These are phyloP conservation scores for Rubus parviflorus DNA, from an alignment of 306 rosid genomes.

Conservation along the genomic window DNA sequence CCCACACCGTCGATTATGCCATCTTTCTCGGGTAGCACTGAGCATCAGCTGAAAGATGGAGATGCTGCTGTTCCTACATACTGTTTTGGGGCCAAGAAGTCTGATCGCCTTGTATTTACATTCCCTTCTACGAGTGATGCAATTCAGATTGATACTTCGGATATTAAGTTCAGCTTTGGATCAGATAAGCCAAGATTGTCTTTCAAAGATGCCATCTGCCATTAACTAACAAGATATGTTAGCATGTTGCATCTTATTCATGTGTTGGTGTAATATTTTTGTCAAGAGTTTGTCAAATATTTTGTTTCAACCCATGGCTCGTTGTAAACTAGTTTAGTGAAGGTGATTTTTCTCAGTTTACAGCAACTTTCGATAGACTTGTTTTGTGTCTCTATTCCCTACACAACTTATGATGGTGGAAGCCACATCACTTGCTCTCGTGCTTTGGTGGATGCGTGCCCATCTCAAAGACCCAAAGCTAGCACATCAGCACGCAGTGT, in stretches of 20 bases:
- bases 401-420: not conserved
- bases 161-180: conserved; percentile 67
- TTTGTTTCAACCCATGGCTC: not conserved
- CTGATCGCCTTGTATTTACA: conserved; percentile 56
- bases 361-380: not conserved
- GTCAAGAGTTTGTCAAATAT: not conserved
- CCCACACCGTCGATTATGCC: conserved; percentile 84
- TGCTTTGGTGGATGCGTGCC: not conserved
- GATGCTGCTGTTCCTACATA: conserved; percentile 41
- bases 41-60: conserved; percentile 39
- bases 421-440: not conserved
- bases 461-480: not conserved
- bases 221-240: conserved; percentile 25
- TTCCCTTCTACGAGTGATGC: conserved; percentile 65
- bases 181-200: conserved; percentile 53
- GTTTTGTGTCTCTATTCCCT: not conserved
- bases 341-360: not conserved
- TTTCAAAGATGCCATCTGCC: conserved; percentile 61
- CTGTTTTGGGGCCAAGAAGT: conserved; percentile 55
- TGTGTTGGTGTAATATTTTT: conserved; percentile 10
- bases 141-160: conserved; percentile 37
- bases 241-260: not conserved
- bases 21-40: conserved; percentile 36
- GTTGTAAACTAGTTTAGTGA: not conserved
- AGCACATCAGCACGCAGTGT: not conserved